Conservation (phyloP, 108 stramenopile genomes). For the Nitzschia sp. region DNA sequence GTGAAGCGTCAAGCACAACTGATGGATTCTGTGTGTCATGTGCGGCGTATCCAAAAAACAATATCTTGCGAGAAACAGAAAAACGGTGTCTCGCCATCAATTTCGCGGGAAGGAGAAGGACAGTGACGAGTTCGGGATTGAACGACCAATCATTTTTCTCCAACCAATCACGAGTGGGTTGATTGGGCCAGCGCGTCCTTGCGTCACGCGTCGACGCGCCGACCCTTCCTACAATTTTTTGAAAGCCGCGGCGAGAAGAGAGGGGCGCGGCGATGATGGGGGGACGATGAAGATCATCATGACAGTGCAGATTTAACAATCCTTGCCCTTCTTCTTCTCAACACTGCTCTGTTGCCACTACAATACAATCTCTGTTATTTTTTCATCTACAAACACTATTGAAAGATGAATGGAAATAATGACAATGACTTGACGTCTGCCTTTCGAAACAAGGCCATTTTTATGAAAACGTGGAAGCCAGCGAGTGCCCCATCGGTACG, state of each 20-base stretch:
- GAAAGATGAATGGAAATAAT: background rate
- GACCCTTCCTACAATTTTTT: no score
- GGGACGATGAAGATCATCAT: no score
- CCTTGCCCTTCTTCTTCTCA: no score
- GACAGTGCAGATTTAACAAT: no score
- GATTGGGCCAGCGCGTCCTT: background rate
- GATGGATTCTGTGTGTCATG: no score
- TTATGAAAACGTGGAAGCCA: constrained; percentile 87
- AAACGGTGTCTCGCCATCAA: background rate
- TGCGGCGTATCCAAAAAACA: no score
- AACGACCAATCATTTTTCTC: background rate
- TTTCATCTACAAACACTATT: background rate
- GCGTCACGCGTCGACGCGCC: background rate
- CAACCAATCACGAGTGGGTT: background rate
- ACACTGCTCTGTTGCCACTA: no score
- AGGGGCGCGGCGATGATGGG: background rate
- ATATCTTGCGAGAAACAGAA: no score
- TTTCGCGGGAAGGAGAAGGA: background rate
- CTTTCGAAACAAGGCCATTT: constrained; percentile 70
- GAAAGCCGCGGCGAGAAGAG: no score
- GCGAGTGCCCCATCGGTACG: constrained; percentile 73
- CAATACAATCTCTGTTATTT: no score
- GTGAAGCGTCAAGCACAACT: no score
- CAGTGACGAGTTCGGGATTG: background rate
- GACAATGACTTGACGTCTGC: constrained; percentile 19